Conservation (phyloP, 2,329 filamentous ascomycete species). For the Dothidotthia symphoricarpi region DNA sequence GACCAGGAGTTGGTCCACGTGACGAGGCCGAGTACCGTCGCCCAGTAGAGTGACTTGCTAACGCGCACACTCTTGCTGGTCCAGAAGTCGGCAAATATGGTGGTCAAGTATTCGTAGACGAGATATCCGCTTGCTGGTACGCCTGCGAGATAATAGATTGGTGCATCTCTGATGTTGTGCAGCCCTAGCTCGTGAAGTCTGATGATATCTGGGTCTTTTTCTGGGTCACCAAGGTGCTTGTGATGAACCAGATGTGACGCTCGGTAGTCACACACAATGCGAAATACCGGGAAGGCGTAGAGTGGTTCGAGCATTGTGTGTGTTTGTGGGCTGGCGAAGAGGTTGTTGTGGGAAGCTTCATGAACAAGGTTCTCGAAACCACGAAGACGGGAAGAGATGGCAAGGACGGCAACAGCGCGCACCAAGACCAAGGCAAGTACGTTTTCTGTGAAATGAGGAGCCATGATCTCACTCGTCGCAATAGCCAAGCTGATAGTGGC, state of each 20-base stretch:
- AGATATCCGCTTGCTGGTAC: constrained; percentile 1
- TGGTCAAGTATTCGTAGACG: not conserved
- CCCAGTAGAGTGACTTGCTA: constrained; percentile 1
- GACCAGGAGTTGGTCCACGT: not conserved
- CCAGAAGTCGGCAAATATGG: constrained; percentile 1
- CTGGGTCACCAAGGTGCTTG: constrained; percentile 1
- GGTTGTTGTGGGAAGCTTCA: constrained; percentile 1
- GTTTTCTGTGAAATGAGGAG: not conserved
- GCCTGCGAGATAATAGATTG: constrained; percentile 1
- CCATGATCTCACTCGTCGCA: not conserved
- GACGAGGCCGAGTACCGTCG: constrained; percentile 1
- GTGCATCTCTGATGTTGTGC: constrained; percentile 1
- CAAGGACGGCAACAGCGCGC: constrained; percentile 1
- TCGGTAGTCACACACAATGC: constrained; percentile 1
- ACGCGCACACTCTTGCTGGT: constrained; percentile 1
- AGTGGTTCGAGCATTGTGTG: not conserved
- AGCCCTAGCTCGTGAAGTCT: not conserved
- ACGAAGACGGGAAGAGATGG: not conserved
- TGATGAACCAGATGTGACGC: constrained; percentile 1
- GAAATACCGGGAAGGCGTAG: not conserved
- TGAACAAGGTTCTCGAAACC: constrained; percentile 1
- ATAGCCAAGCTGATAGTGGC: constrained; percentile 1
- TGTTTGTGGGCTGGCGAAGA: constrained; percentile 1
- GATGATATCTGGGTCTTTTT: constrained; percentile 1
- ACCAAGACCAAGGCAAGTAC: not conserved